These are phyloP conservation scores for Sutorius australiensis DNA, from an alignment of 768 basidiomycete species.

Conservation along the genomic window DNA sequence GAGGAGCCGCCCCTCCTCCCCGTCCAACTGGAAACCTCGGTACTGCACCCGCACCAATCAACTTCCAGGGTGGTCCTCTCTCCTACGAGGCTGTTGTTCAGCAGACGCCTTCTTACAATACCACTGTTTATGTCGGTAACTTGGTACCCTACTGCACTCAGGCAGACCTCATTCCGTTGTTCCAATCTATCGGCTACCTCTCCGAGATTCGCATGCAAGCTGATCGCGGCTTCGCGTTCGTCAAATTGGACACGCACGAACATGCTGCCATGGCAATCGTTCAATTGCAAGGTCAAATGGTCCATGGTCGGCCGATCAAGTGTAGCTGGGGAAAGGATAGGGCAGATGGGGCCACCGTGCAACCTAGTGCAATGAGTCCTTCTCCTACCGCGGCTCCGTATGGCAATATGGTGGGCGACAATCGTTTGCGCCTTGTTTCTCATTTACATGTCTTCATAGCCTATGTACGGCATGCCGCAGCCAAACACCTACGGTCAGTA, in stretches of 20 bases:
- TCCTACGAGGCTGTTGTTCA: constrained; percentile 91
- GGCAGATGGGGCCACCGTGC: constrained; percentile 62
- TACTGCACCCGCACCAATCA: constrained; percentile 82
- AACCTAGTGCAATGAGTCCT: constrained; percentile 54
- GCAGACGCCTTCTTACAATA: constrained; percentile 92
- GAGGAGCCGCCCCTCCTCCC: constrained; percentile 33
- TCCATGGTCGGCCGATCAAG: constrained; percentile 96
- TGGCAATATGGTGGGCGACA: constrained; percentile 62
- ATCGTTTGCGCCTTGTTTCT: background rate
- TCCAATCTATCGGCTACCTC: constrained; percentile 98
- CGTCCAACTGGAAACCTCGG: constrained; percentile 47
- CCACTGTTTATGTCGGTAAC: constrained; percentile 98
- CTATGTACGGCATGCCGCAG: constrained; percentile 90
- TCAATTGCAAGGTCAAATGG: constrained; percentile 93
- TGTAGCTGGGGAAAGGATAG: constrained; percentile 99
- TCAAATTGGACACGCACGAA: constrained; percentile 97
- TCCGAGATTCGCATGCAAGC: constrained; percentile 99
- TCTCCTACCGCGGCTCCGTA: constrained; percentile 62
- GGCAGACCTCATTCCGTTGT: constrained; percentile 94
- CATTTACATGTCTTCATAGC: constrained; percentile 38
- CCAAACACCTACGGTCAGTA: constrained; percentile 72
- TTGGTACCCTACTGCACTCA: constrained; percentile 96
- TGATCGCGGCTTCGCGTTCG: constrained; percentile 97
- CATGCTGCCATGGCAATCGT: constrained; percentile 98
- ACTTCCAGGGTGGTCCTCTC: constrained; percentile 84